Conservation (phyloP, 2,329 filamentous ascomycete genomes). For the Fusarium mundagurra region DNA sequence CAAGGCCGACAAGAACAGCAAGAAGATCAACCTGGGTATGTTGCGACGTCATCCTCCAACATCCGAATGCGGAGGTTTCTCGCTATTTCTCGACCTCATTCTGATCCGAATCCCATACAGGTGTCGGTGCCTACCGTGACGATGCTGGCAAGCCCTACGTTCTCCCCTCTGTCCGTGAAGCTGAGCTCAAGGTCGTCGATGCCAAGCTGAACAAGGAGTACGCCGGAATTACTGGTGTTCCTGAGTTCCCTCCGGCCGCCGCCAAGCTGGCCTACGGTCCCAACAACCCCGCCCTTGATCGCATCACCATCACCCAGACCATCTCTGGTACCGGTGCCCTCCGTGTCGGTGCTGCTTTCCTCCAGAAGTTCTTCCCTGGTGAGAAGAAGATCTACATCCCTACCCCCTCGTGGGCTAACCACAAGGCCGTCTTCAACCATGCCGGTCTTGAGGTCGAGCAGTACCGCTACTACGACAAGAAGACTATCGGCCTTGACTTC, state of each 20-base stretch:
- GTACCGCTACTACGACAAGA: conserved; percentile 99
- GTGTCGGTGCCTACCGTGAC: conserved; percentile 98
- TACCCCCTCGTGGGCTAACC: conserved; percentile 97
- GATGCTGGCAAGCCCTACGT: conserved; percentile 98
- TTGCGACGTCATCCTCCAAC: conserved; percentile 21
- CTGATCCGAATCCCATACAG: conserved; percentile 53
- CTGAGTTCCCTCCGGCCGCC: conserved; percentile 91
- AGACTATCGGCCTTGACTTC: conserved; percentile 97
- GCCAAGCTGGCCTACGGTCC: conserved; percentile 90
- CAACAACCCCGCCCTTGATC: conserved; percentile 78
- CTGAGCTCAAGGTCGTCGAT: conserved; percentile 86
- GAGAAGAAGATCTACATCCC: conserved; percentile 98
- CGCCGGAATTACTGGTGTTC: conserved; percentile 95
- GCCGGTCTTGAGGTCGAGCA: conserved; percentile 90
- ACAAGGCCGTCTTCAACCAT: conserved; percentile 95
- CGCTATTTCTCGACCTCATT: conserved; percentile 22
- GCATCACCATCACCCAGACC: conserved; percentile 93
- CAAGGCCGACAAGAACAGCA: conserved; percentile 91
- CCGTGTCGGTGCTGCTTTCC: conserved; percentile 92
- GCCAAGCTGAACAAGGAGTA: conserved; percentile 94
- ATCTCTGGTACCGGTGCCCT: conserved; percentile 98
- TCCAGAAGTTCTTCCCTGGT: conserved; percentile 89
- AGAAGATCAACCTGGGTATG: conserved; percentile 98
- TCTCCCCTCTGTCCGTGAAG: conserved; percentile 88
- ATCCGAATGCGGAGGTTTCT: conserved; percentile 22